phyloP scores from a whole-genome alignment of 2,329 filamentous ascomycete species.

The Pleoardoris graminearum region DNA sequence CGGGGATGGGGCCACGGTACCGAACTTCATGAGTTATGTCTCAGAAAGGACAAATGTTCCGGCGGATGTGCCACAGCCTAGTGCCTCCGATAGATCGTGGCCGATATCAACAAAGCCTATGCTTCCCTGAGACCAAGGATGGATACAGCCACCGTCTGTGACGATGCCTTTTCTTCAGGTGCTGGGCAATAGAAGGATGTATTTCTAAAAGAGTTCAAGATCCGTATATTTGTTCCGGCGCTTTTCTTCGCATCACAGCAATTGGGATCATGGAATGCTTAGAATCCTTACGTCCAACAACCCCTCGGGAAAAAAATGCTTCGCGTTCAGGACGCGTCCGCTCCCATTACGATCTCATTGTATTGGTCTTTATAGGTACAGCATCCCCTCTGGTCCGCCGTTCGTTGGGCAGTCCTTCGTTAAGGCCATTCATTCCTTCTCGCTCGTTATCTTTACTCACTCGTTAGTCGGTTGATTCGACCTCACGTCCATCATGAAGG shows the following conservation, averaged over 20 bases:
- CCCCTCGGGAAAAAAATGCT: conserved; percentile 19
- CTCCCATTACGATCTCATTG: not conserved
- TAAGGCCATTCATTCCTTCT: conserved; percentile 11
- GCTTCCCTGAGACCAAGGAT: too few species aligned
- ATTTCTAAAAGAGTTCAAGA: too few species aligned
- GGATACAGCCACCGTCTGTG: too few species aligned
- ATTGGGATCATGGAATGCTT: conserved; percentile 12
- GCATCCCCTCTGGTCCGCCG: not conserved
- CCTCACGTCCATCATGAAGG: conserved; percentile 9
- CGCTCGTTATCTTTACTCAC: not conserved
- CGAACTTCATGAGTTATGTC: conserved; percentile 10
- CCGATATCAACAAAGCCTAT: too few species aligned
- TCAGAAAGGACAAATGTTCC: conserved; percentile 1
- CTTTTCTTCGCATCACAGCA: not conserved
- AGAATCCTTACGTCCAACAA: conserved; percentile 13
- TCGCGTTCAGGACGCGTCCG: conserved; percentile 2
- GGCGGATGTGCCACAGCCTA: not conserved
- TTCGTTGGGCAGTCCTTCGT: conserved; percentile 11
- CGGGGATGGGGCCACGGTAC: not conserved
- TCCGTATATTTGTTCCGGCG: not conserved
- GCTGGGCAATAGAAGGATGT: too few species aligned
- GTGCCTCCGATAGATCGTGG: too few species aligned
- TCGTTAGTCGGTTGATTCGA: conserved; percentile 2
- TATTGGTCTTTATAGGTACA: conserved; percentile 9
- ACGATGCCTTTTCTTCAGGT: too few species aligned